Evolutionary conservation across 148 eudicot species (phyloP).

Genomic region (Vaccinium macrocarpon): DNA sequence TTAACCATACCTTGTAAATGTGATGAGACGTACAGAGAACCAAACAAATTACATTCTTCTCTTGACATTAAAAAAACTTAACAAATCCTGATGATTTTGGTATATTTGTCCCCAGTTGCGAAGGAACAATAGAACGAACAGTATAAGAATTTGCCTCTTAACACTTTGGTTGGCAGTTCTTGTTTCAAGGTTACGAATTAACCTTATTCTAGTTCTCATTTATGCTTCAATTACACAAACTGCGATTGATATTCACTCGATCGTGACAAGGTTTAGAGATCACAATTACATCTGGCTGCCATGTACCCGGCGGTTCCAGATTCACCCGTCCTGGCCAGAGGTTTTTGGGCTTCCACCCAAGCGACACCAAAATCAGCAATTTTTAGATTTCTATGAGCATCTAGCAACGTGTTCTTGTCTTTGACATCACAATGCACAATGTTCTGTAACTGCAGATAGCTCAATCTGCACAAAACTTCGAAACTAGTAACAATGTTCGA

Average conservation of each 20-base stretch:
- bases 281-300: constrained; percentile 79
- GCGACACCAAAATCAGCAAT: constrained; percentile 98
- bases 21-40: not conserved
- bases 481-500: not conserved
- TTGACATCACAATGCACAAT: constrained; percentile 96
- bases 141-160: not conserved
- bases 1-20: not conserved
- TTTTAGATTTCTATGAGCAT: constrained; percentile 49
- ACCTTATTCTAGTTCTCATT: not conserved
- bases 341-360: constrained; percentile 92
- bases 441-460: constrained; percentile 77
- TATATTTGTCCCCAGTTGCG: not conserved
- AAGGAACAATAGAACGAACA: not conserved
- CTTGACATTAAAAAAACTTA: not conserved
- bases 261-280: not conserved
- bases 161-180: not conserved
- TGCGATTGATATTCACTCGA: not conserved
- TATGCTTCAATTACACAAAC: not conserved
- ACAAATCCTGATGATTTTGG: not conserved
- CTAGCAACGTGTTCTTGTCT: constrained; percentile 80
- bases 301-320: constrained; percentile 94
- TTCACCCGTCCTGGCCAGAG: constrained; percentile 90
- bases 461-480: constrained; percentile 40
- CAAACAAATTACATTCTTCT: not conserved
- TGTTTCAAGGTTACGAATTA: not conserved